These are phyloP conservation scores for Orbilia oligospora DNA, from an alignment of 2,329 filamentous ascomycete species.

Conservation along the genomic window DNA sequence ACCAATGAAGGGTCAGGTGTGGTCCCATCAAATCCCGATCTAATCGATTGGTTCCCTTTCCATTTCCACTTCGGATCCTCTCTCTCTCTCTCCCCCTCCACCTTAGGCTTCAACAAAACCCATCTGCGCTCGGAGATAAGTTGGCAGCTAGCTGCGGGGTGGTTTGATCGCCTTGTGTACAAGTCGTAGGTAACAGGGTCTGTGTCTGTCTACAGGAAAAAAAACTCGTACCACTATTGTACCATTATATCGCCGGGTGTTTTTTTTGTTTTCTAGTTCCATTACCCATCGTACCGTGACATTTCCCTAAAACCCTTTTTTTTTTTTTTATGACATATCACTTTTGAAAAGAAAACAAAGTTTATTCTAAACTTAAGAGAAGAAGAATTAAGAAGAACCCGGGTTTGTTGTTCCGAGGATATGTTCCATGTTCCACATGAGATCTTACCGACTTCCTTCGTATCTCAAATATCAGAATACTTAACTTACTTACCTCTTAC, in stretches of 20 bases:
- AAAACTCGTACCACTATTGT: conserved; percentile 27
- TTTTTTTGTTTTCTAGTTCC: not conserved
- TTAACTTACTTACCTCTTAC: too few species aligned
- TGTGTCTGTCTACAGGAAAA: not conserved
- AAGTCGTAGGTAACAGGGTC: not conserved
- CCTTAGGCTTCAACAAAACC: not conserved
- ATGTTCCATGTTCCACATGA: too few species aligned
- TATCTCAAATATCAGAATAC: conserved; percentile 1
- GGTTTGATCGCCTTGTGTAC: conserved; percentile 14
- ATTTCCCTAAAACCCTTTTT: too few species aligned
- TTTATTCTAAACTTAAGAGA: not conserved
- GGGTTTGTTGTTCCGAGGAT: conserved; percentile 9
- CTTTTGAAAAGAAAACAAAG: not conserved
- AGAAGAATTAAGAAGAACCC: not conserved
- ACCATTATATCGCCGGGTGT: conserved; percentile 30
- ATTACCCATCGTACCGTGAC: not conserved
- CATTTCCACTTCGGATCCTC: too few species aligned
- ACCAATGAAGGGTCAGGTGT: conserved; percentile 32
- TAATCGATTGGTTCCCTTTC: too few species aligned
- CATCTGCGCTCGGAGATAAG: conserved; percentile 36
- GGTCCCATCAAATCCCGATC: too few species aligned
- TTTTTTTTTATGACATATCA: not conserved
- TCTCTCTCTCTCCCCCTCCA: not conserved
- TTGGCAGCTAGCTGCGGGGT: not conserved
- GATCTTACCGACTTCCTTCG: too few species aligned